These are phyloP conservation scores for Magnolia officinalis DNA, from an alignment of 164 flowering plant genomes.

Conservation along the genomic window DNA sequence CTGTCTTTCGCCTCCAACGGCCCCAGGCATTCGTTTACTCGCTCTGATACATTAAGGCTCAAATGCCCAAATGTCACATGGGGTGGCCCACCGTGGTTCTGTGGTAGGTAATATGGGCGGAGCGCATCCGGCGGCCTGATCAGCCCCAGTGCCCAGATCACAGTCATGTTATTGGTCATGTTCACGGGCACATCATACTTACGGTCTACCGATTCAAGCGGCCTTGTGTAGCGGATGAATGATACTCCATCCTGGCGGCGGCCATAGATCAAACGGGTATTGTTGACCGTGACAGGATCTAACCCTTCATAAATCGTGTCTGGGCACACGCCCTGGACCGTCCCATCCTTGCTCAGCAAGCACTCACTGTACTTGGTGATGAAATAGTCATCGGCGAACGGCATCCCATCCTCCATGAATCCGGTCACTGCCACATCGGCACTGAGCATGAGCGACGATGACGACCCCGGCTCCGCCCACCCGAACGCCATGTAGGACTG, in stretches of 20 bases:
- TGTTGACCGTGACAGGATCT: constrained; percentile 55
- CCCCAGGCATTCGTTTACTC: constrained; percentile 73
- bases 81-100: constrained; percentile 68
- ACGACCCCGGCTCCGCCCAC: constrained; percentile 65
- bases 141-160: constrained; percentile 87
- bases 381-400: constrained; percentile 82
- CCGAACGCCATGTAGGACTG: constrained; percentile 88
- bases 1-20: constrained; percentile 82
- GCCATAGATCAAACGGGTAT: constrained; percentile 73
- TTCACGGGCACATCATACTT: constrained; percentile 67
- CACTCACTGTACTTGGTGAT: constrained; percentile 83
- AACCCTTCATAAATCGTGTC: constrained; percentile 60
- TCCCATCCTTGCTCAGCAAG: constrained; percentile 52
- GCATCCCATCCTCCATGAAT: constrained; percentile 73
- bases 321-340: constrained; percentile 80
- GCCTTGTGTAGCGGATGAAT: constrained; percentile 65
- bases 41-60: constrained; percentile 67
- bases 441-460: constrained; percentile 51
- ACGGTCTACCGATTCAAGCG: constrained; percentile 46
- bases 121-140: constrained; percentile 83
- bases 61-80: constrained; percentile 53
- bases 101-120: constrained; percentile 82
- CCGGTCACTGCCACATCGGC: constrained; percentile 84
- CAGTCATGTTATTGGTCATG: constrained; percentile 53
- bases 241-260: constrained; percentile 92